Percentiles rank a stretch among this genome's conserved stretches.
These are phyloP conservation scores for Aurinia saxatilis DNA, from an alignment of 345 rosid genomes.

Conservation along the genomic window DNA sequence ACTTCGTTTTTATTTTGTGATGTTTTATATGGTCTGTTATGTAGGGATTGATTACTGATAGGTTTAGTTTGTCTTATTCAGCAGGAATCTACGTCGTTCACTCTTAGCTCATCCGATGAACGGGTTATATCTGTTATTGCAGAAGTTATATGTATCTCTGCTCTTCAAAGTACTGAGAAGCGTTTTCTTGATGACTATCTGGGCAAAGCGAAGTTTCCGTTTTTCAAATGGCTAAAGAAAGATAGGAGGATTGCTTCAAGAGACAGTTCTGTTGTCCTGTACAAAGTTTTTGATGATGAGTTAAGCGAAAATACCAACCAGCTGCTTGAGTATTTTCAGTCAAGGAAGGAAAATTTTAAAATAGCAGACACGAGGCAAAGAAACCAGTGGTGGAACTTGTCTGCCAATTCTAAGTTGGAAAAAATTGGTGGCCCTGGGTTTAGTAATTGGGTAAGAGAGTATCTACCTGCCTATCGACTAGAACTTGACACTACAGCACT, in stretches of 20 bases:
- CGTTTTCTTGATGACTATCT: constrained; percentile 36
- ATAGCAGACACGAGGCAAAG: constrained; percentile 26
- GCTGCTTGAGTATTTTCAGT: constrained; percentile 48
- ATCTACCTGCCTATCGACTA: constrained; percentile 60
- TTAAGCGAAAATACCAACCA: constrained; percentile 40
- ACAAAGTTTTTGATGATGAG: constrained; percentile 58
- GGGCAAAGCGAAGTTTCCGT: constrained; percentile 27
- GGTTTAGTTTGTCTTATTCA: constrained; percentile 55
- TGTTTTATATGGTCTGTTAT: constrained; percentile 36
- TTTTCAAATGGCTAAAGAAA: constrained; percentile 44
- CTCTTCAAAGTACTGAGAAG: constrained; percentile 59
- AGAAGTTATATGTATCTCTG: constrained; percentile 55
- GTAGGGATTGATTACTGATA: constrained; percentile 45
- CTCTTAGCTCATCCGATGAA: constrained; percentile 56
- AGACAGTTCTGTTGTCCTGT: constrained; percentile 54
- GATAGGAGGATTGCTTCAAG: constrained; percentile 41
- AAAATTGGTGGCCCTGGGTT: constrained; percentile 68
- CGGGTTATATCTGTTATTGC: constrained; percentile 57
- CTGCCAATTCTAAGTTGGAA: constrained; percentile 46
- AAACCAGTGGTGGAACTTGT: constrained; percentile 52
- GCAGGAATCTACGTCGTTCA: constrained; percentile 69
- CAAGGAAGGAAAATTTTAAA: constrained; percentile 27
- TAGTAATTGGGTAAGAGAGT: constrained; percentile 66
- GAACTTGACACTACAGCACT: constrained; percentile 47
- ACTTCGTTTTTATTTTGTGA: constrained; percentile 26